Percentiles rank a stretch among this genome's conserved stretches.
Evolutionary conservation across 495 filamentous ascomycete genomes (phyloP).

Genomic region (Neurospora tetraspora): DNA sequence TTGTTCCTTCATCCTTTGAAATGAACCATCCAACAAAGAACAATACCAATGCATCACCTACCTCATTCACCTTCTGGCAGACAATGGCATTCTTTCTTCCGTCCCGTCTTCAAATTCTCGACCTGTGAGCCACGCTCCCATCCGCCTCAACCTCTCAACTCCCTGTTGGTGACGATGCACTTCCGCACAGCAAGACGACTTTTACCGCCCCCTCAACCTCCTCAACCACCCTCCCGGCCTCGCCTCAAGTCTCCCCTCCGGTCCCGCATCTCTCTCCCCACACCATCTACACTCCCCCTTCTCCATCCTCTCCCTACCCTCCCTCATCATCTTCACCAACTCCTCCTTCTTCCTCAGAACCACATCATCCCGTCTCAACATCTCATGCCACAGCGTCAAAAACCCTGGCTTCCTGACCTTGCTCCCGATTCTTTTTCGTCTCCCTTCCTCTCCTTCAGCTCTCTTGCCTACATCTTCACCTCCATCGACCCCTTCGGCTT

Average conservation of each 20-base stretch:
- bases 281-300: background rate
- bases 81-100: background rate
- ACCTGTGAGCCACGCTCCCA: background rate
- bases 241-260: no score
- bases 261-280: background rate
- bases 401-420: background rate
- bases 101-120: no score
- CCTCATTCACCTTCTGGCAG: background rate
- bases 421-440: background rate
- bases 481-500: no score
- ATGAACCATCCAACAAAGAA: background rate
- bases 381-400: background rate
- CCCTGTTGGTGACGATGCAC: no score
- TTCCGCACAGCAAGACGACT: background rate
- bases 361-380: background rate
- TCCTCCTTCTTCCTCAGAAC: background rate
- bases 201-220: background rate
- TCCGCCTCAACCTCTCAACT: background rate
- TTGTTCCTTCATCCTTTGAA: background rate
- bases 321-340: background rate
- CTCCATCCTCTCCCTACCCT: background rate
- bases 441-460: background rate
- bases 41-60: background rate
- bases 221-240: background rate
- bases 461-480: no score